Evolutionary conservation across 2,329 filamentous ascomycete species (phyloP), one percentile per base, ranked within the genome.

Genomic region (Neopestalotiopsis sp.): DNA sequence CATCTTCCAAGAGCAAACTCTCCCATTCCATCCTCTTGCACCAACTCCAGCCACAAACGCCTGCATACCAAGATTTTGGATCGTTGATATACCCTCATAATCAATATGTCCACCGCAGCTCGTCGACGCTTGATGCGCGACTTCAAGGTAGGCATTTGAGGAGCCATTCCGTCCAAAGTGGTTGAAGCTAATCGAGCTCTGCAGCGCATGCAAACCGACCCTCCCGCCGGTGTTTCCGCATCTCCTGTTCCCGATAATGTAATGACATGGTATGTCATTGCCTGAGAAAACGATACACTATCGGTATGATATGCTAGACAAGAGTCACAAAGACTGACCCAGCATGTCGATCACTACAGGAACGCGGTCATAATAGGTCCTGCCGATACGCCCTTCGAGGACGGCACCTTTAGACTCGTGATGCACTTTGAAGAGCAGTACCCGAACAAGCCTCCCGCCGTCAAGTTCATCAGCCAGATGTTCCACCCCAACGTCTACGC

Each of bases 341-440:
- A 13, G 32, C 13, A 20, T 40, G 32, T 13, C 32, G 4, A 38
- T 7, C 17, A 13, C n/a, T 20, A 56, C 20, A 70, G 69, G 69
- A 73, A 74, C 70, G 71, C 66, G 65, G 67, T 71, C 30, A 70
- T 70, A 62, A 70, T 71, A 69, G 66, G 69, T 57, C 67, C 72
- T 66, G 71, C 67, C 69, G 65, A 69, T 34, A 58, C 71, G 42
- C 68, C 67, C 61, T 70, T 72, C 68, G 66, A 68, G 69, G 52
- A 73, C 81, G 96, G 96, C 71, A 99, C 96, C 28, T 99, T 99
- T 81, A 89, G 95, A 73, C 91, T 99, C 12, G 95, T 98, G 65
- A 98, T 99, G 95, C 94, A 98, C 79, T 99, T 99, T 75, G 96
- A 98, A 79, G 96, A 99, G 81, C 95, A 97, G 78, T 99, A 99